Evolutionary conservation across 2,329 filamentous ascomycete species (phyloP).

Genomic region (Pseudogymnoascus pannorum): DNA sequence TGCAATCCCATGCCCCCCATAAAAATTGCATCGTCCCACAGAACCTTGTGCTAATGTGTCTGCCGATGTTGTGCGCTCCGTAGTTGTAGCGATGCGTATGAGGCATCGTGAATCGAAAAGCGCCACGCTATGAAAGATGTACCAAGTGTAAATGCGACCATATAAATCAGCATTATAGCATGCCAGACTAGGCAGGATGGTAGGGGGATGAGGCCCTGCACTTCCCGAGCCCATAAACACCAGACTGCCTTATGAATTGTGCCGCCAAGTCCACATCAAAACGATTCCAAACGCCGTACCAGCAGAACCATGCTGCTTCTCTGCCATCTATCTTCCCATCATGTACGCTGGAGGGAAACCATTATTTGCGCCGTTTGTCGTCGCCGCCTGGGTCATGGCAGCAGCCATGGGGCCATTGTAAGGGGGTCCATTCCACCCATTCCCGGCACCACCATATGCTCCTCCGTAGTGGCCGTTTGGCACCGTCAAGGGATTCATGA

Average conservation of each 20-base stretch:
- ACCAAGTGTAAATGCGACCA: constrained; percentile 7
- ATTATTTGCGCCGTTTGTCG: constrained; percentile 24
- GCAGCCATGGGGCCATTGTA: constrained; percentile 26
- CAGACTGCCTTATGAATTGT: constrained; percentile 1
- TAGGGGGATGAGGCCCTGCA: constrained; percentile 2
- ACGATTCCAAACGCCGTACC: constrained; percentile 9
- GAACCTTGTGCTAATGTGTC: constrained; percentile 4
- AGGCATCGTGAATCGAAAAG: background rate
- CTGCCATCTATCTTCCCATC: constrained; percentile 28
- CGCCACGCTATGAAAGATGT: constrained; percentile 6
- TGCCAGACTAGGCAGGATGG: background rate
- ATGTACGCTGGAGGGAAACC: constrained; percentile 30
- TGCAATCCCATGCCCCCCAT: constrained; percentile 2
- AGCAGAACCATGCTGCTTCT: background rate
- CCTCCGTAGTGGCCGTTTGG: constrained; percentile 19
- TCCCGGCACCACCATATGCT: constrained; percentile 12
- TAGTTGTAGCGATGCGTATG: constrained; percentile 2
- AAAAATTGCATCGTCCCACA: constrained; percentile 6
- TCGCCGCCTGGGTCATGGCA: constrained; percentile 18
- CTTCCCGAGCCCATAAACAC: constrained; percentile 5
- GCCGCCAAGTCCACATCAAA: constrained; percentile 5
- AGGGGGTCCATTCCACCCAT: constrained; percentile 24
- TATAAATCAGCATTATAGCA: constrained; percentile 1
- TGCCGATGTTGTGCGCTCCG: constrained; percentile 7
- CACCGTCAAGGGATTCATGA: constrained; percentile 21